phyloP scores from a whole-genome alignment of 2,329 filamentous ascomycete genomes.

The Onygena corvina region DNA sequence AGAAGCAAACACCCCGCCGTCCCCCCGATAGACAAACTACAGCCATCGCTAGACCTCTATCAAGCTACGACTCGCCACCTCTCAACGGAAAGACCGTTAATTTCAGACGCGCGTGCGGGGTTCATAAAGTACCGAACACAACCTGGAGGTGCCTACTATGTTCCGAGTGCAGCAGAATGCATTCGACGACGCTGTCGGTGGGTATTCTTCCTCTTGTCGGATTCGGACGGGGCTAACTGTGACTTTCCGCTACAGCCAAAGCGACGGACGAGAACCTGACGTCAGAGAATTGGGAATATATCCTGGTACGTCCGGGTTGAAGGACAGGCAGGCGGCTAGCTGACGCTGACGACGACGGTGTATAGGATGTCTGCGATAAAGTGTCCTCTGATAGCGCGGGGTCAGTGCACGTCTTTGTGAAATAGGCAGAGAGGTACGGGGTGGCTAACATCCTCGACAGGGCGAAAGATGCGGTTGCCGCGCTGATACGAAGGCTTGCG shows the following conservation, averaged over 20 bases:
- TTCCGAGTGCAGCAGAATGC: slow-evolving; percentile 54
- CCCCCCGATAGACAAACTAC: no score
- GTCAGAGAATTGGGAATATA: slow-evolving; percentile 65
- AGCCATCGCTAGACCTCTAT: no score
- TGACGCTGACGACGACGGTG: neutral
- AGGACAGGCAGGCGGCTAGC: neutral
- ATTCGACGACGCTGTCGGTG: slow-evolving; percentile 59
- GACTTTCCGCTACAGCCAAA: slow-evolving; percentile 45
- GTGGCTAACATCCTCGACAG: slow-evolving; percentile 22
- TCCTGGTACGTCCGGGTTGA: slow-evolving; percentile 40
- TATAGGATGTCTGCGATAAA: slow-evolving; percentile 50
- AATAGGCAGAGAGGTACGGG: neutral
- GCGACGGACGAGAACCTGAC: slow-evolving; percentile 98
- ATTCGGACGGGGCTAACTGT: slow-evolving; percentile 20
- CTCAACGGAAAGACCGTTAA: no score
- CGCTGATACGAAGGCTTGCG: slow-evolving; percentile 81
- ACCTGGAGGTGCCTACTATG: slow-evolving; percentile 32
- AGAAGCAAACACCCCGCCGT: no score
- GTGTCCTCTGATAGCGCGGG: slow-evolving; percentile 41
- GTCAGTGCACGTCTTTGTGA: slow-evolving; percentile 21
- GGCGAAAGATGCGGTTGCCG: slow-evolving; percentile 73
- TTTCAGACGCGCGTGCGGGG: no score
- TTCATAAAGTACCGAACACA: neutral
- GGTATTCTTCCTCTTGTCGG: slow-evolving; percentile 19
- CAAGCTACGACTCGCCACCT: no score